phyloP scores from a whole-genome alignment of 257 asterid species.

The Solanum corneliomulleri region DNA sequence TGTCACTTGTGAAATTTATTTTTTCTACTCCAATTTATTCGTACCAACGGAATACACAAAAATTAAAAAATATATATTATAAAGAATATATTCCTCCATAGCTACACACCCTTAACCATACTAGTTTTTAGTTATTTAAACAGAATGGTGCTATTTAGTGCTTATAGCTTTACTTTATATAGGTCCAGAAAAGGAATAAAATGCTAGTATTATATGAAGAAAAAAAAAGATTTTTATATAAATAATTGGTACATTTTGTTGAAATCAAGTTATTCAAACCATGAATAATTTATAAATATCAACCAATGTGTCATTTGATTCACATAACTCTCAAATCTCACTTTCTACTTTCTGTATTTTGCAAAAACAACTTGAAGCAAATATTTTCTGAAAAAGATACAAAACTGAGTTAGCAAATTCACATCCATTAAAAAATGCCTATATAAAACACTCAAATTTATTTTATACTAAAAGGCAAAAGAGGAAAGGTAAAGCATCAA shows the following conservation, averaged over 20 bases:
- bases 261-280: background rate
- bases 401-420: background rate
- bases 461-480: background rate
- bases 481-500: background rate
- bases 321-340: no score
- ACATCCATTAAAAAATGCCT: no score
- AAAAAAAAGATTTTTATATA: no score
- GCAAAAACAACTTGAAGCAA: background rate
- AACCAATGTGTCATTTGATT: no score
- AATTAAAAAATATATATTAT: no score
- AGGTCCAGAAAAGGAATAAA: background rate
- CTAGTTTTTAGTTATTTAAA: background rate
- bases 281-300: background rate
- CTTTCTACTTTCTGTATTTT: background rate
- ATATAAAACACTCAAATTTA: background rate
- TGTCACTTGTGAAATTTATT: no score
- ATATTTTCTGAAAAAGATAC: background rate
- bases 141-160: background rate
- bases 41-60: background rate
- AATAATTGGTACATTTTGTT: background rate
- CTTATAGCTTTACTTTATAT: background rate
- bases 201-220: background rate
- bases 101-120: background rate
- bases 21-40: no score
- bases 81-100: background rate